A percentile compares a stretch with the other conserved stretches of the same genome.
Conservation (phyloP, 495 filamentous ascomycete genomes). For the Bombardia bombarda region DNA sequence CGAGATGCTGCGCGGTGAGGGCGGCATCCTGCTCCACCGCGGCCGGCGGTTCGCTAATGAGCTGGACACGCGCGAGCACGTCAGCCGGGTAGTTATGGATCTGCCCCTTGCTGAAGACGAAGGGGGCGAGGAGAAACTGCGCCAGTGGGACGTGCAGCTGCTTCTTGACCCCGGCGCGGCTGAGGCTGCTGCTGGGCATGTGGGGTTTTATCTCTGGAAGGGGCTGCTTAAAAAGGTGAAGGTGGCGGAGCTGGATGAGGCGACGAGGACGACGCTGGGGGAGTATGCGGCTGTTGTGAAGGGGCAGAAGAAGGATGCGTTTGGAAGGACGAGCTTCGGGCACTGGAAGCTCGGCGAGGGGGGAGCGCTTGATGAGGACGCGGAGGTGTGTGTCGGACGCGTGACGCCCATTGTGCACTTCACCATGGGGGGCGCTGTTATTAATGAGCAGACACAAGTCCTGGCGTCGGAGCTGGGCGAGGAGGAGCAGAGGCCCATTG, state of each 20-base stretch:
- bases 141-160: conserved; percentile 48
- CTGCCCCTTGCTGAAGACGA: conserved; percentile 15
- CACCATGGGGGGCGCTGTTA: conserved; percentile 49
- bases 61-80: conserved; percentile 43
- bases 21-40: conserved; percentile 41
- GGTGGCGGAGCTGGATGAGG: conserved; percentile 36
- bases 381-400: conserved; percentile 44
- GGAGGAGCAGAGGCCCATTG: conserved; percentile 21
- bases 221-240: conserved; percentile 45
- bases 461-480: conserved; percentile 22
- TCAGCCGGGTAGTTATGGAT: conserved; percentile 40
- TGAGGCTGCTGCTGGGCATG: conserved; percentile 39
- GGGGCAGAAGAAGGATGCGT: conserved; percentile 26
- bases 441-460: conserved; percentile 36
- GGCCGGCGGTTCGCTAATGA: conserved; percentile 51
- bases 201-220: conserved; percentile 54
- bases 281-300: conserved; percentile 36
- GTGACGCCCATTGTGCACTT: conserved; percentile 56
- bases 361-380: conserved; percentile 28
- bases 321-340: conserved; percentile 42
- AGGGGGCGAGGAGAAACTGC: conserved; percentile 7
- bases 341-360: conserved; percentile 42
- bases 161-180: conserved; percentile 51
- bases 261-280: conserved; percentile 31
- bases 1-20: conserved; percentile 51